Evolutionary conservation across 1,139 yeast genomes (phyloP).

Genomic region (Geotrichum aggregatum): DNA sequence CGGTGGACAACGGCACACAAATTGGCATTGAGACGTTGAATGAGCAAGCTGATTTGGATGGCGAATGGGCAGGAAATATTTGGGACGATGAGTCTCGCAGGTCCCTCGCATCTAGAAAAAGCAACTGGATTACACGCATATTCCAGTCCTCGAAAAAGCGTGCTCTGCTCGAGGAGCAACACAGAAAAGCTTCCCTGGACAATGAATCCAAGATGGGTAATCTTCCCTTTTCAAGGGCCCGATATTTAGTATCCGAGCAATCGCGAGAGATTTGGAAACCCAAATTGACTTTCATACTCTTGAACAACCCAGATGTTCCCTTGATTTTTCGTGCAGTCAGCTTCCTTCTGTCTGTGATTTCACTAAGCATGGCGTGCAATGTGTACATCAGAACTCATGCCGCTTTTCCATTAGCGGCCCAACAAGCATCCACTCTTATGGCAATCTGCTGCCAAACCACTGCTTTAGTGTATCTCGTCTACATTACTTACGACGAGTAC

Average conservation of each 20-base stretch:
- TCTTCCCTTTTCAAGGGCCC: conserved; percentile 5
- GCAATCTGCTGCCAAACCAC: conserved; percentile 77
- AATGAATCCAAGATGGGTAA: background rate
- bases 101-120: conserved; percentile 6
- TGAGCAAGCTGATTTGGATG: conserved; percentile 17
- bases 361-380: conserved; percentile 32
- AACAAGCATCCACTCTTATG: conserved; percentile 88
- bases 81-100: conserved; percentile 6
- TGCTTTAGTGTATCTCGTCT: conserved; percentile 70
- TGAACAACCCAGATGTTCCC: conserved; percentile 78
- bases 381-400: conserved; percentile 28
- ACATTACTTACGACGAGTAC: conserved; percentile 86
- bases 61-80: conserved; percentile 13
- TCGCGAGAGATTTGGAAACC: conserved; percentile 58
- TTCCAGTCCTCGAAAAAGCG: background rate
- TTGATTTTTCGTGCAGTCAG: conserved; percentile 67
- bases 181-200: background rate
- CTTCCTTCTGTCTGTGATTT: conserved; percentile 42
- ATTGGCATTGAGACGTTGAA: conserved; percentile 13
- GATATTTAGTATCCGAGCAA: conserved; percentile 30
- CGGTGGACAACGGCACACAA: conserved; percentile 2
- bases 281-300: conserved; percentile 52
- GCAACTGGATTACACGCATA: background rate
- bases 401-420: conserved; percentile 45
- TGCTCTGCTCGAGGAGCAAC: background rate